These are phyloP conservation scores for Phanerodontia chrysosporium DNA, from an alignment of 768 basidiomycete species.

Conservation along the genomic window DNA sequence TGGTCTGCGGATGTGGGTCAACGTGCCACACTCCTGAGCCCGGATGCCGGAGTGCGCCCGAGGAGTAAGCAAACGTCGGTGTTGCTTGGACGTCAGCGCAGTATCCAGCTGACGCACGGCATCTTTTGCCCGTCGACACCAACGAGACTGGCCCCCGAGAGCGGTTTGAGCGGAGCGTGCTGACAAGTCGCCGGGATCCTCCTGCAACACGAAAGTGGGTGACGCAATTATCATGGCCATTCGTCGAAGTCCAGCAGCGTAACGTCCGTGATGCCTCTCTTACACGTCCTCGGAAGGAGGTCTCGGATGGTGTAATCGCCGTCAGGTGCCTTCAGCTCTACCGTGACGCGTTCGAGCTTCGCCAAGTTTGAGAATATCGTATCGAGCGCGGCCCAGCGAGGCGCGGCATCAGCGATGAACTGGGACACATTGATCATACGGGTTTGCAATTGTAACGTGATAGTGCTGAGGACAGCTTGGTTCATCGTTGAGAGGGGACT, in stretches of 20 bases:
- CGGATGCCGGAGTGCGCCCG: too few species aligned
- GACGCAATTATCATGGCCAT: background rate
- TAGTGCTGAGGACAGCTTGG: background rate
- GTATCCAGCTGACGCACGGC: background rate
- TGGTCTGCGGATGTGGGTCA: background rate
- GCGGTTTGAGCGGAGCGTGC: background rate
- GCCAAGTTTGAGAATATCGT: background rate
- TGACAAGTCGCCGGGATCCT: background rate
- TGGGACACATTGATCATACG: background rate
- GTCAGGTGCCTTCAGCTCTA: background rate
- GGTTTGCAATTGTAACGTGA: background rate
- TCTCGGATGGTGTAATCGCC: background rate
- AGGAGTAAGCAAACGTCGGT: too few species aligned
- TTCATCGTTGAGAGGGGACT: background rate
- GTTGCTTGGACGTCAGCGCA: background rate
- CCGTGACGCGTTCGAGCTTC: background rate
- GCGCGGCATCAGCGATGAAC: background rate
- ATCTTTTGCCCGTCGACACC: background rate
- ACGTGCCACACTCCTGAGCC: too few species aligned
- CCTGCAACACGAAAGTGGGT: background rate
- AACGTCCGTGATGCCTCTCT: background rate
- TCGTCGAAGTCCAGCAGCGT: background rate
- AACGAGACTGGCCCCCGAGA: background rate
- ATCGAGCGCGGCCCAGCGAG: background rate
- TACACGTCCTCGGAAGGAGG: background rate